phyloP scores from a whole-genome alignment of 2,329 filamentous ascomycete species.

The Lachnum nothofagi region DNA sequence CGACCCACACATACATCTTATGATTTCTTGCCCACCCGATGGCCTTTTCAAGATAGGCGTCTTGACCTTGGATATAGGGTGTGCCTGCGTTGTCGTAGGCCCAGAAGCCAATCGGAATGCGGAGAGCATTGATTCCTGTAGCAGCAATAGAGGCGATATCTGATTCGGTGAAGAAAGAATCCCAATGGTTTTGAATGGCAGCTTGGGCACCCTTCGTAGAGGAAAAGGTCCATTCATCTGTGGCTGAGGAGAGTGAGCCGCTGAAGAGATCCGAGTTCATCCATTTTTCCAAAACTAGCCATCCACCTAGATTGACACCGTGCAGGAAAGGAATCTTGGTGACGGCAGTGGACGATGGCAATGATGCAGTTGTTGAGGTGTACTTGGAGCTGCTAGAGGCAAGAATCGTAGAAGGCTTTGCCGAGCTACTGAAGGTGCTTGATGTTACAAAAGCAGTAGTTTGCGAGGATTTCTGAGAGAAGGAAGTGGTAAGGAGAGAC shows the following conservation, averaged over 20 bases:
- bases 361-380: not conserved
- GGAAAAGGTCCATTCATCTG: constrained; percentile 38
- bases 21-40: constrained; percentile 49
- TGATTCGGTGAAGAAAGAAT: constrained; percentile 44
- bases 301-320: constrained; percentile 36
- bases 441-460: not conserved
- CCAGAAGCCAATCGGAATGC: constrained; percentile 57
- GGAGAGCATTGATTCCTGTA: constrained; percentile 52
- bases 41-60: constrained; percentile 47
- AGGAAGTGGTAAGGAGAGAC: too few species aligned
- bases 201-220: constrained; percentile 28
- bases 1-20: constrained; percentile 49
- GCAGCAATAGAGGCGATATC: constrained; percentile 42
- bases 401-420: not conserved
- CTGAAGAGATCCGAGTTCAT: constrained; percentile 37
- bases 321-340: constrained; percentile 30
- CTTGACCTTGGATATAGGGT: constrained; percentile 47
- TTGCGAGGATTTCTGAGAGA: too few species aligned
- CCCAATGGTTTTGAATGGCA: constrained; percentile 37
- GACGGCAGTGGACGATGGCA: not conserved
- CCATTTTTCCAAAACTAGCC: constrained; percentile 37
- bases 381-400: not conserved
- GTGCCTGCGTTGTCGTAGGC: constrained; percentile 47
- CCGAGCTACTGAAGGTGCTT: not conserved
- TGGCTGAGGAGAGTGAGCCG: constrained; percentile 28